A percentile compares a stretch with the other conserved stretches of the same genome.
Conservation (phyloP, 768 basidiomycete species). For the Termitomyces sp. region DNA sequence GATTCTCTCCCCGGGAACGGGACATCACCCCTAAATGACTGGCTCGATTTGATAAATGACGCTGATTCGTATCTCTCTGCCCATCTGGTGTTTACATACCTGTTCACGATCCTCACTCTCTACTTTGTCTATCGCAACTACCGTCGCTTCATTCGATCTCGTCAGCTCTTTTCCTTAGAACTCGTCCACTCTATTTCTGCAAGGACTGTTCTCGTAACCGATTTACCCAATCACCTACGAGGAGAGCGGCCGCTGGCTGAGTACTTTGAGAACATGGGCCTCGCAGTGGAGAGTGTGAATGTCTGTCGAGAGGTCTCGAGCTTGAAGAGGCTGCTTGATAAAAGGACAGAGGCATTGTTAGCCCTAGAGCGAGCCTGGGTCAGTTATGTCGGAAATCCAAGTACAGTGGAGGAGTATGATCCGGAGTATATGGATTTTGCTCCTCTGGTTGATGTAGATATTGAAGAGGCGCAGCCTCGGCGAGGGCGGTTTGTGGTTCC, state of each 20-base stretch:
- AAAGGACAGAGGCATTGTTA: conserved; percentile 73
- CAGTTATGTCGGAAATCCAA: conserved; percentile 91
- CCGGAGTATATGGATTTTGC: conserved; percentile 50
- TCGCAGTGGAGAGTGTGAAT: conserved; percentile 89
- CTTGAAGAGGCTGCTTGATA: conserved; percentile 67
- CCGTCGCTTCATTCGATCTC: conserved; percentile 77
- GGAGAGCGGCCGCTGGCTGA: conserved; percentile 84
- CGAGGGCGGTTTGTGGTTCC: conserved; percentile 60
- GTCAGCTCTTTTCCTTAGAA: conserved; percentile 92
- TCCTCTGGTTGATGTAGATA: conserved; percentile 43
- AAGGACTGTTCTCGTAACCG: conserved; percentile 84
- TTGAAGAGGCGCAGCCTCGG: conserved; percentile 45
- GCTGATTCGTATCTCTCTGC: conserved; percentile 85
- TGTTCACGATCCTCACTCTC: conserved; percentile 85
- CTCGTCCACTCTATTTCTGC: conserved; percentile 93
- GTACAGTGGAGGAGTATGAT: conserved; percentile 76
- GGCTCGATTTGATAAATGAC: conserved; percentile 87
- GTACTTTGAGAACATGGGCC: conserved; percentile 86
- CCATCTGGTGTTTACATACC: conserved; percentile 89
- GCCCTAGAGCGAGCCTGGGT: conserved; percentile 84
- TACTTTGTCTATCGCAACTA: conserved; percentile 89
- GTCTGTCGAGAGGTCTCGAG: conserved; percentile 79
- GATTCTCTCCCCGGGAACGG: conserved; percentile 23
- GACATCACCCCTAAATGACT: conserved; percentile 41
- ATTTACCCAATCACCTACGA: conserved; percentile 78